phyloP scores from a whole-genome alignment of 208 protist genomes.

The Acanthamoeba royreba region DNA sequence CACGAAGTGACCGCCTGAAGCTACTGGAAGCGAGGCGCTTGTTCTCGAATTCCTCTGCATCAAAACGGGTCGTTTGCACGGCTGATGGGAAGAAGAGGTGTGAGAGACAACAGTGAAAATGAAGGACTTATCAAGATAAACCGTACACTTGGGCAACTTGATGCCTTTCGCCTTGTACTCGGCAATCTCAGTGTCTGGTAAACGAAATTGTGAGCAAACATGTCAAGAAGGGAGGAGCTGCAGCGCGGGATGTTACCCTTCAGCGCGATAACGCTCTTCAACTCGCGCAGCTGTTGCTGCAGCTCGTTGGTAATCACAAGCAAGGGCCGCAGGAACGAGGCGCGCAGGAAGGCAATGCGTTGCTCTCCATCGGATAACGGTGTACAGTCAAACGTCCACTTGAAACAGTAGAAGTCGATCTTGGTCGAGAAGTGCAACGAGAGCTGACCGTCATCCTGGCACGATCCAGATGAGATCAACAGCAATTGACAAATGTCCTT shows the following conservation, averaged over 20 bases:
- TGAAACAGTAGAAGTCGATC: conserved; percentile 30
- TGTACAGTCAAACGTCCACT: neutral
- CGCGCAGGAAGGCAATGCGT: neutral
- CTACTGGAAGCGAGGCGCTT: neutral
- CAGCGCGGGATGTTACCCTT: neutral
- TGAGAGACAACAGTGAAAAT: too few species aligned
- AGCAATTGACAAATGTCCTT: too few species aligned
- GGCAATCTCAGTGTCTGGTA: neutral
- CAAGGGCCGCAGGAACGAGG: neutral
- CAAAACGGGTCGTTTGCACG: neutral
- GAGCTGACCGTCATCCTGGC: neutral
- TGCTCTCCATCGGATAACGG: neutral
- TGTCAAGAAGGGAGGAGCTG: too few species aligned
- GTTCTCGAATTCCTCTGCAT: neutral
- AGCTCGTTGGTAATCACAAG: neutral
- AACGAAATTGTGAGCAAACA: neutral
- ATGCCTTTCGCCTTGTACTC: neutral
- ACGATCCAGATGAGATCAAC: neutral
- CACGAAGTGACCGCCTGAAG: neutral
- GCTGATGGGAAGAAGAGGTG: too few species aligned
- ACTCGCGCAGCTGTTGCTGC: neutral
- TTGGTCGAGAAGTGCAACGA: neutral
- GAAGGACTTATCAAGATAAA: neutral
- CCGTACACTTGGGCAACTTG: neutral
- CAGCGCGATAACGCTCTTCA: neutral